Base-by-base conservation (phyloP, 305 asterid genomes). In the Andrographis paniculata region DNA sequence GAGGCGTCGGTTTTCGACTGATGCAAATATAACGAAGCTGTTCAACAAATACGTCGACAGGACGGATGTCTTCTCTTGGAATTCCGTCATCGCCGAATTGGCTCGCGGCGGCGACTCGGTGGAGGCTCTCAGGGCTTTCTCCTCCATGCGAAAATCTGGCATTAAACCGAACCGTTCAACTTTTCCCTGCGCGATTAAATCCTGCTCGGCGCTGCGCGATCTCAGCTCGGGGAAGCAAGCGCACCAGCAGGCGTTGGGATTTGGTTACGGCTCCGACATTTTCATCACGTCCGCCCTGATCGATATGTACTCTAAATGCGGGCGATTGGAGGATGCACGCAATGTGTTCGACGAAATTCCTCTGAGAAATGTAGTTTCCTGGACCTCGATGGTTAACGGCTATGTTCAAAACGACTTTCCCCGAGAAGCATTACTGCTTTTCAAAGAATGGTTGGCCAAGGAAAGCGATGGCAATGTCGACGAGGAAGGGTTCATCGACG, bases 331-430 rank as follows among this genome's bases (percentile, higher is more conserved):
- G 1, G 88, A 80, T 53, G 97, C 97, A 17, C 39, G 80, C 2
- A 61, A 48, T 10, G 16, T 84, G 82, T 87, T 87, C 47, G 82
- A 87, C 36, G 92, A 73, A 74, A 79, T 75, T 64, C 82, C 87
- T 42, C 71, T 53, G 0, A 64, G 77, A 80, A 87, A 87, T 51
- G 71, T 79, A 19, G 95, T 87, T 30, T 80, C 84, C 15, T 84
- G 97, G 95, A 84, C 95, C 28, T 76, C 94, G 18, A 77, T 87
- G 86, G 77, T 87, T 46, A 76, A 67, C 28, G 97, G 95, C 2
- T 80, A 76, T 39, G 76, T 79, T 45, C 81, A 73, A 37, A 84
- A 79, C 40, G 75, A 46, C n/a, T 66, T 42, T 11, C 46, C 84
- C 10, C 71, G 65, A 31, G 84, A 78, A 33, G 94, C 92, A 1